Base-by-base conservation (phyloP, 106 monocot genomes). In the Dendrobium officinale region DNA sequence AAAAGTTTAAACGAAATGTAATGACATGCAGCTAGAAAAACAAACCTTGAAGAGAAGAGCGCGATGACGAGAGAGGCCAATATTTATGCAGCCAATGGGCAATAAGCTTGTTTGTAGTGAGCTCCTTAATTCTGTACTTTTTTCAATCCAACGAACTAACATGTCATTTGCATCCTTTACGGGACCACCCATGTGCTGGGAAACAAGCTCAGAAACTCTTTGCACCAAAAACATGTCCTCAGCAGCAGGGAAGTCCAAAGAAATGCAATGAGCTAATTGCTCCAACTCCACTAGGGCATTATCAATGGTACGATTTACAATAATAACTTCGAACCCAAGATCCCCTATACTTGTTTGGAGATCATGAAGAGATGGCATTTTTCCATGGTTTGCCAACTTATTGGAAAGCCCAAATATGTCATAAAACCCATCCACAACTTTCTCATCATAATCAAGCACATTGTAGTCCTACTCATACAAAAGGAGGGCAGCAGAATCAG, bases 21-120 rank as follows among this genome's bases (percentile, higher is more conserved):
- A 42, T 44, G 41, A 10, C 17, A 41, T 73, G 29, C 29, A 41
- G 4, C 4, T 29, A 73, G 17, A 44, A 70, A 70, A 24, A 75
- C 66, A 74, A 73, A 99, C 98, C 98, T 99, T 99, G 83, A 99
- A 99, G 81, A 99, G 93, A 72, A 99, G 91, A 61, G 98, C 86
- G 43, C 98, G 92, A 58, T 99, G 98, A 42, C 98, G 92, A 49
- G 94, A 95, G 4, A 95, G 81, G 9, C 98, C 98, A 77, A 95
- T 77, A 56, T 85, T 86, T 79, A 99, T 86, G 77, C 91, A 93
- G 22, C 98, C 98, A 80, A 99, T 95, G 47, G 93, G 98, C 49
- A 95, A 77, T 67, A 99, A 82, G 81, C 92, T 93, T 72, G 98
- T 99, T 44, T 99, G 98, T 22, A 82, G 79, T 20, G 93, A 91